Conservation (phyloP, 1,139 yeast species). For the Hansenula lynferdii region DNA sequence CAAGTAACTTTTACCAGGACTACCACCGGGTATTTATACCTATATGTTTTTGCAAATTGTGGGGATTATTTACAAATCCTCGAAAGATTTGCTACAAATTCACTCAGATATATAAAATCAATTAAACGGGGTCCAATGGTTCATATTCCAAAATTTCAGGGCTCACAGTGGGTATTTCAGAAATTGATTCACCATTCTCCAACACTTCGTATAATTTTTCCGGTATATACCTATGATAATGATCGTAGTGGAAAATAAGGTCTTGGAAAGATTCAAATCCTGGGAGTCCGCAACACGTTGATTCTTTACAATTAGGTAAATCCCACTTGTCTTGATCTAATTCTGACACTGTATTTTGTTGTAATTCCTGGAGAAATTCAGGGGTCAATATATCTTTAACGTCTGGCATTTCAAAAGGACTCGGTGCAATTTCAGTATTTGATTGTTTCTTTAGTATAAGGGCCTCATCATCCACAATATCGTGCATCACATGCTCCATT, state of each 20-base stretch:
- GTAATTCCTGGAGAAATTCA: not conserved
- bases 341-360: no score
- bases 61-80: no score
- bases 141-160: no score
- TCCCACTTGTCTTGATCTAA: not conserved
- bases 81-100: no score
- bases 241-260: slow-evolving; percentile 2
- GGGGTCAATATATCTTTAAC: not conserved
- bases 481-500: not conserved
- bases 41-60: no score
- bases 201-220: not conserved
- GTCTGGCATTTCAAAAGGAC: not conserved
- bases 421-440: not conserved
- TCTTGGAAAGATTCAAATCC: not conserved
- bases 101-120: no score
- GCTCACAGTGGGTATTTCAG: no score
- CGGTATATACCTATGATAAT: not conserved
- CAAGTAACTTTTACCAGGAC: no score
- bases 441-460: not conserved
- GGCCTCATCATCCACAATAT: not conserved
- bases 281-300: not conserved
- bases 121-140: no score
- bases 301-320: not conserved
- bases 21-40: no score
- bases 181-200: not conserved